Percentiles rank a stretch among this genome's conserved stretches.
These are phyloP conservation scores for Apodospora peruviana DNA, from an alignment of 495 filamentous ascomycete species.

Conservation along the genomic window DNA sequence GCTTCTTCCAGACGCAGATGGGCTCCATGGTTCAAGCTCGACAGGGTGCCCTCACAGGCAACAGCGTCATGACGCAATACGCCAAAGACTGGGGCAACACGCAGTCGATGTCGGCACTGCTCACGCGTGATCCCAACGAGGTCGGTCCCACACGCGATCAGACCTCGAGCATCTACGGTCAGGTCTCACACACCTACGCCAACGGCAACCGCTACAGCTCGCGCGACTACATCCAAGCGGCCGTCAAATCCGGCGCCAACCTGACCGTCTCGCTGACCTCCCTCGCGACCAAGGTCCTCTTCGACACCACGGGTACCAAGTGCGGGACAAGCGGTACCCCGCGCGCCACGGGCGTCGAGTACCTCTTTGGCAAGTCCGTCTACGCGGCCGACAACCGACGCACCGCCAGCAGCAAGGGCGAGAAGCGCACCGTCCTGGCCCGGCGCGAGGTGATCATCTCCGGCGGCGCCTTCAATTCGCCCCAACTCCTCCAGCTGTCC, in stretches of 20 bases:
- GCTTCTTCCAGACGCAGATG: constrained; percentile 33
- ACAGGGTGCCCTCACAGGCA: constrained; percentile 17
- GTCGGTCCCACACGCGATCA: constrained; percentile 24
- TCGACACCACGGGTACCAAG: constrained; percentile 20
- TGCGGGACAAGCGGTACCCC: constrained; percentile 12
- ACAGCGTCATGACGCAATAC: constrained; percentile 24
- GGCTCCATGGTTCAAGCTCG: constrained; percentile 20
- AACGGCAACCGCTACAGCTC: constrained; percentile 32
- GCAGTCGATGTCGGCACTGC: constrained; percentile 19
- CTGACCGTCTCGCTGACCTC: constrained; percentile 31
- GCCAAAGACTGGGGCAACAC: constrained; percentile 23
- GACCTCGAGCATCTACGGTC: constrained; percentile 27
- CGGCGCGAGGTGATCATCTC: constrained; percentile 50
- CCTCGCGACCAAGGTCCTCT: constrained; percentile 28
- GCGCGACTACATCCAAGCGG: constrained; percentile 30
- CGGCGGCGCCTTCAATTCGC: constrained; percentile 46
- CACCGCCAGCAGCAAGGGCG: constrained; percentile 22
- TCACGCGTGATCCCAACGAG: constrained; percentile 31
- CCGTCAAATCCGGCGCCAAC: constrained; percentile 17
- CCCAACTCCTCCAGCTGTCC: constrained; percentile 45
- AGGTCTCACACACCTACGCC: constrained; percentile 25
- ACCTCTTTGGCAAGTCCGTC: constrained; percentile 27
- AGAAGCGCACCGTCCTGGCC: constrained; percentile 29
- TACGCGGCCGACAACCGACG: constrained; percentile 25
- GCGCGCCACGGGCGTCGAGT: constrained; percentile 28